A percentile compares a stretch with the other conserved stretches of the same genome.
Evolutionary conservation across 2,329 filamentous ascomycete genomes (phyloP).

Genomic region (Cryphonectria radicalis): DNA sequence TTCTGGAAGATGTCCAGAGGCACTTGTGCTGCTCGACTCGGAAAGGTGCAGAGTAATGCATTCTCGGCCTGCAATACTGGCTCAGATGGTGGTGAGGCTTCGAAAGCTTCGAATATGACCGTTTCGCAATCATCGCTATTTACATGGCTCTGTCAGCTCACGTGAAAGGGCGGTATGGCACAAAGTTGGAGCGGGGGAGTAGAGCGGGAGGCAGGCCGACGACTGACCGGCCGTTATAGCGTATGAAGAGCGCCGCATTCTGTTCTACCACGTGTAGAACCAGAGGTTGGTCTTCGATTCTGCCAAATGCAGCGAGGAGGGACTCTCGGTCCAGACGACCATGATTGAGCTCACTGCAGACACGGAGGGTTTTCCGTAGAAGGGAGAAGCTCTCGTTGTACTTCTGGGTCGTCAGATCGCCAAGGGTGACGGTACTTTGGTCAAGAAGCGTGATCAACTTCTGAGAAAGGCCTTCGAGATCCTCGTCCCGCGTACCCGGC

Average conservation of each 20-base stretch:
- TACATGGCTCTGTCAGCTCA: no score
- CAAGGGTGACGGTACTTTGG: not conserved
- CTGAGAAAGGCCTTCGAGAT: constrained; percentile 33
- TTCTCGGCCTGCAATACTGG: constrained; percentile 53
- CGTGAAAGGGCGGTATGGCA: no score
- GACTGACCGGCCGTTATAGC: not conserved
- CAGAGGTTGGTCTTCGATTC: not conserved
- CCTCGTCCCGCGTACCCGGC: constrained; percentile 38
- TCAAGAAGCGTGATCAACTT: constrained; percentile 34
- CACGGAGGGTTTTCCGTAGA: not conserved
- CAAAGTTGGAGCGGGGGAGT: not conserved
- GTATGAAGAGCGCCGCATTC: constrained; percentile 22
- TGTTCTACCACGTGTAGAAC: constrained; percentile 21
- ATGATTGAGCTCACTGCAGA: constrained; percentile 16
- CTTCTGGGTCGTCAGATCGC: not conserved
- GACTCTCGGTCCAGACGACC: constrained; percentile 19
- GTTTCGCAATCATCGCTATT: not conserved
- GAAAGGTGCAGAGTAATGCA: constrained; percentile 62
- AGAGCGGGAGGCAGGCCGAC: not conserved
- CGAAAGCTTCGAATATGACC: constrained; percentile 46
- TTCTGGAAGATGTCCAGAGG: constrained; percentile 38
- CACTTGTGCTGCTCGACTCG: constrained; percentile 52
- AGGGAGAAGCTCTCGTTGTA: not conserved
- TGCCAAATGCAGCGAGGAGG: constrained; percentile 2
- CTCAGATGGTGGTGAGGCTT: constrained; percentile 57